Conservation (phyloP, 2,329 filamentous ascomycete species). For the Botryosphaeria agaves region DNA sequence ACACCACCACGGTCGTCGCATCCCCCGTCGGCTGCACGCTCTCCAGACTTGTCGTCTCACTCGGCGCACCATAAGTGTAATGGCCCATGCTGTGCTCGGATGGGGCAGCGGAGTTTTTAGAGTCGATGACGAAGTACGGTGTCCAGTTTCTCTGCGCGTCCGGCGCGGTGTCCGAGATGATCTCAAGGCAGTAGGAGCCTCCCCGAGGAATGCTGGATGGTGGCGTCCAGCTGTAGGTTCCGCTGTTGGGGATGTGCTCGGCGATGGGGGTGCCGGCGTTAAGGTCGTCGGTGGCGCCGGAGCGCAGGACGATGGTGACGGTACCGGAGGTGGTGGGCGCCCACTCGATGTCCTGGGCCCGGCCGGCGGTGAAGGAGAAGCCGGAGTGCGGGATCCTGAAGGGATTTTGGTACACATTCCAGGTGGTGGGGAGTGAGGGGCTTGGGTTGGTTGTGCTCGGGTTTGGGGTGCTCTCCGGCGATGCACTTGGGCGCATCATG, state of each 20-base stretch:
- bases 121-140: constrained; percentile 31
- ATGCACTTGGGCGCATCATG: too few species aligned
- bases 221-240: constrained; percentile 30
- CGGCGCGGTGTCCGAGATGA: constrained; percentile 28
- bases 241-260: constrained; percentile 31
- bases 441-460: too few species aligned
- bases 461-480: too few species aligned
- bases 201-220: constrained; percentile 22
- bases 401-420: constrained; percentile 18
- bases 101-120: constrained; percentile 23
- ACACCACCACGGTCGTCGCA: too few species aligned
- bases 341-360: constrained; percentile 30
- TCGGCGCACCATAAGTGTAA: too few species aligned
- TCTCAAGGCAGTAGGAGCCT: constrained; percentile 35
- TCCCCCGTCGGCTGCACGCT: too few species aligned
- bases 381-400: constrained; percentile 28
- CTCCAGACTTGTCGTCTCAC: too few species aligned
- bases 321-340: constrained; percentile 30
- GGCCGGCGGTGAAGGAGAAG: constrained; percentile 27
- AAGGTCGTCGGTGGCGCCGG: constrained; percentile 21
- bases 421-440: too few species aligned
- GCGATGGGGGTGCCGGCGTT: constrained; percentile 22
- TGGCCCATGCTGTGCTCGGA: too few species aligned
- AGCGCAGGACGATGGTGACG: constrained; percentile 30
- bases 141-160: constrained; percentile 33